Base-by-base conservation (phyloP, 192 early-diverging fungal species). In the Podila epigama region DNA sequence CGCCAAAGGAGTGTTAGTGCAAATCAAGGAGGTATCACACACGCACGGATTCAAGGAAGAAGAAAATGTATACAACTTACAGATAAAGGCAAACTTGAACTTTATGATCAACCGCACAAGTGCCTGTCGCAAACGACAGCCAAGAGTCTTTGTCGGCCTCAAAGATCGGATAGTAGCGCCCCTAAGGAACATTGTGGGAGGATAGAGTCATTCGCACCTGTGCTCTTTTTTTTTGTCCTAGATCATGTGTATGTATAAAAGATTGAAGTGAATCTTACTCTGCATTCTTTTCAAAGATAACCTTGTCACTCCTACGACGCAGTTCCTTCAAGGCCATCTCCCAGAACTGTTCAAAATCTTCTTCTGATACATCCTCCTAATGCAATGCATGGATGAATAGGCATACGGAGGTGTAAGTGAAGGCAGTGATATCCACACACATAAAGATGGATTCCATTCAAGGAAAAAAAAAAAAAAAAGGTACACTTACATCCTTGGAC, bases 291-390 rank as follows among this genome's bases (percentile, higher is more conserved):
- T 77, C 73, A 59, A 77, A 68, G 6, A 51, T 28, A 51, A 77
- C 34, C 32, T 58, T 68, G 39, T 68, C 60, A 6, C 60, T 33
- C 51, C 73, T 40, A n/a, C 66, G 66, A 58, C 13, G 60, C 20
- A 65, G 70, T 35, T 79, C 75, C 53, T 33, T 63, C 51, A 83
- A 36, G 6, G 81, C 81, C 3, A 69, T 41, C 12, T 69, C 36
- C 81, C 81, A 83, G 39, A 75, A 79, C 5, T 79, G 66, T 15
- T 52, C 39, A 51, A 79, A 75, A 6, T 79, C 77, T 10, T 79
- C 69, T 20, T 79, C 63, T 4, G 69, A 69, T 18, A 83, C 53
- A 27, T 62, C 66, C 31, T 28, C 37, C 81, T 83, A 67, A 12
- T 40, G 27, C 3, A 12, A 9, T 22, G 37, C 28, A 33, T 55